A percentile compares a stretch with the other conserved stretches of the same genome.
Conservation (phyloP, 129 eudicot species). For the Lactuca sativa region DNA sequence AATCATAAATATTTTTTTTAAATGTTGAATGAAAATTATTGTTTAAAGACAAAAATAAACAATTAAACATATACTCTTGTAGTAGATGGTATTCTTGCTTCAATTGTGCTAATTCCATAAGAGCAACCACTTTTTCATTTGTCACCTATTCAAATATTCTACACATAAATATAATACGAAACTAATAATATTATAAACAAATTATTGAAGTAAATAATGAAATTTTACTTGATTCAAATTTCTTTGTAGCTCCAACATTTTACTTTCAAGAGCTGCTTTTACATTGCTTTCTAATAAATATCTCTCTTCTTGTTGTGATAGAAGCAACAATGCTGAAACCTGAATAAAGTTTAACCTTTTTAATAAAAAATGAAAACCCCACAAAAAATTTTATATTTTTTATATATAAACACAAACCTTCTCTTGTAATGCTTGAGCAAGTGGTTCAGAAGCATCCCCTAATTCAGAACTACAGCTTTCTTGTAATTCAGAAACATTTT, state of each 20-base stretch:
- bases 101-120: slow-evolving; percentile 84
- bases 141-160: slow-evolving; percentile 55
- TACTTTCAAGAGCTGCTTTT: slow-evolving; percentile 63
- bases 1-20: not conserved
- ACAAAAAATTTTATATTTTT: not conserved
- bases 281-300: slow-evolving; percentile 78
- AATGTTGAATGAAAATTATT: not conserved
- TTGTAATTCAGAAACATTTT: slow-evolving; percentile 32
- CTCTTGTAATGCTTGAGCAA: slow-evolving; percentile 87
- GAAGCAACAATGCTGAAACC: slow-evolving; percentile 81
- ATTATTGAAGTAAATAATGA: not conserved
- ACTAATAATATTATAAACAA: too few relatives aligned
- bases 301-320: slow-evolving; percentile 90
- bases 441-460: slow-evolving; percentile 60
- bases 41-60: not conserved
- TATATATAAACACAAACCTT: slow-evolving; percentile 48
- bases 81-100: slow-evolving; percentile 60
- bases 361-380: slow-evolving; percentile 12
- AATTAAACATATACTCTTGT: slow-evolving; percentile 59
- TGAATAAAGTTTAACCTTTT: slow-evolving; percentile 28
- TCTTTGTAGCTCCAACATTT: slow-evolving; percentile 79
- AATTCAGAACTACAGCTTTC: slow-evolving; percentile 29
- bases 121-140: slow-evolving; percentile 86
- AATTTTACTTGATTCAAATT: slow-evolving; percentile 61
- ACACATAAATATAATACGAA: too few relatives aligned